Evolutionary conservation across 2,329 filamentous ascomycete species (phyloP).

Genomic region (Pseudogymnoascus sp.): DNA sequence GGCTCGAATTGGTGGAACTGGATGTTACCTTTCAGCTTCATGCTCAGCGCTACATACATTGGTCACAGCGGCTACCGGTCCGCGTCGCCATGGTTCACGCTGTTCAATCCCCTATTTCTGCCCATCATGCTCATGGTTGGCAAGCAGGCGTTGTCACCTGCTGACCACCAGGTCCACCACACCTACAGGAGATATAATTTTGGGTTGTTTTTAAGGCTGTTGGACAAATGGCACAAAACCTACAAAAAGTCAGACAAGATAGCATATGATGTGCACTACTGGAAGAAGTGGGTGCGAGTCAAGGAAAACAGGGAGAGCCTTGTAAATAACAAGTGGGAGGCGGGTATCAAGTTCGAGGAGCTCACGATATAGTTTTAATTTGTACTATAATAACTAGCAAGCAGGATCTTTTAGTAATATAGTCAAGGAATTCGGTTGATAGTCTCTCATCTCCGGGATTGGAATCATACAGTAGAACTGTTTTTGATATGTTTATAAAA

Average conservation of each 20-base stretch:
- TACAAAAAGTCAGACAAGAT: constrained; percentile 3
- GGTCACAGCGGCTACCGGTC: not conserved
- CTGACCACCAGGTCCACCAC: not conserved
- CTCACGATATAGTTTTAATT: not conserved
- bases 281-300: not conserved
- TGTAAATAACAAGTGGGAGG: not conserved
- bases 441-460: not conserved
- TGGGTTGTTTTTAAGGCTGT: not conserved
- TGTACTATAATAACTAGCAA: not conserved
- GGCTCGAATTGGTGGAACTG: not conserved
- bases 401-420: not conserved
- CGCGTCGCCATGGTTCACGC: not conserved
- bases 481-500: no score
- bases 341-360: not conserved
- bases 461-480: no score
- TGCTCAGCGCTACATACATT: not conserved
- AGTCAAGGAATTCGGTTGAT: not conserved
- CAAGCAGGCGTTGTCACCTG: not conserved
- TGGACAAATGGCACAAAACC: not conserved
- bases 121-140: not conserved
- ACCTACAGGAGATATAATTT: not conserved
- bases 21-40: not conserved
- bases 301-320: not conserved
- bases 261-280: not conserved
- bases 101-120: not conserved